Percentiles rank a stretch among this genome's conserved stretches.
Evolutionary conservation across 352 stramenopile genomes (phyloP).

Genomic region (Phytophthora podocarpi): DNA sequence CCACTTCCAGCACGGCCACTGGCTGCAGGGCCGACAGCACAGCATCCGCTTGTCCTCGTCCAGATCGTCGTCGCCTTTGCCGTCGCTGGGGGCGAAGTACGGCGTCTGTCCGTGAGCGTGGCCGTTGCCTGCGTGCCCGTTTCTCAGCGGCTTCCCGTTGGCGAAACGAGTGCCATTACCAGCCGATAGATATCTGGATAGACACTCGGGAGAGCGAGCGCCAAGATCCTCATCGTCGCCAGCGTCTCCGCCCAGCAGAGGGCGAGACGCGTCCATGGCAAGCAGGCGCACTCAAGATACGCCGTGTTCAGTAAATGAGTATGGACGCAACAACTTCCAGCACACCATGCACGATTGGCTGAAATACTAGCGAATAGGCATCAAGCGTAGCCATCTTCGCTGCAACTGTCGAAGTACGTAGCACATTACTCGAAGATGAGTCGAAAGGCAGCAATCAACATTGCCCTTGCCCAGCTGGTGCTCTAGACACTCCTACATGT

Average conservation of each 20-base stretch:
- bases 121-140: constrained; percentile 26
- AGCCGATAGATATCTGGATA: constrained; percentile 28
- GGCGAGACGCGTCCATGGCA: constrained; percentile 55
- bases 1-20: constrained; percentile 71
- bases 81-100: constrained; percentile 21
- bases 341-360: constrained; percentile 9
- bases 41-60: constrained; percentile 18
- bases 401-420: too few species aligned
- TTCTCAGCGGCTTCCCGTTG: constrained; percentile 16
- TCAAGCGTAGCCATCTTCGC: neutral
- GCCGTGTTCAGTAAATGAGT: neutral
- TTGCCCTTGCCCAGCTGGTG: too few species aligned
- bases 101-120: constrained; percentile 11
- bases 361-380: constrained; percentile 15
- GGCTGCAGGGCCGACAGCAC: constrained; percentile 35
- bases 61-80: constrained; percentile 30
- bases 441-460: too few species aligned
- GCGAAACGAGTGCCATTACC: constrained; percentile 2
- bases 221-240: constrained; percentile 26
- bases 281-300: constrained; percentile 31
- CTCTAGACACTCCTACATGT: too few species aligned
- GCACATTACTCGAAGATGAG: too few species aligned
- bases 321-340: constrained; percentile 24
- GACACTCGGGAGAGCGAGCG: constrained; percentile 25
- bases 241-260: constrained; percentile 48